Base-by-base conservation (phyloP, 257 asterid genomes). In the Ballota nigra region DNA sequence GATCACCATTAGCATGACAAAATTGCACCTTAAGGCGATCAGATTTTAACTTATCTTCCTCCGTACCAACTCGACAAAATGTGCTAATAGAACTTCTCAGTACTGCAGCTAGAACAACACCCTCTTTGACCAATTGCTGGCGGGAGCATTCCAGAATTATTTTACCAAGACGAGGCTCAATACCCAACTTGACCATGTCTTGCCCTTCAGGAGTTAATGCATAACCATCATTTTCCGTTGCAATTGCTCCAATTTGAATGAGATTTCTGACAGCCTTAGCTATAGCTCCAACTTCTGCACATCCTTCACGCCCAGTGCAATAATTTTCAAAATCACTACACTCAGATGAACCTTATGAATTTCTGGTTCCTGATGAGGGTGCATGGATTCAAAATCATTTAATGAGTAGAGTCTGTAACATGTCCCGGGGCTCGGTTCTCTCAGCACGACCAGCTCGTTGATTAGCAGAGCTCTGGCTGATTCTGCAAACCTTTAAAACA, bases 391-490 rank as follows among this genome's bases (percentile, higher is more conserved):
- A 77, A 84, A 91, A 61, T 94, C 96, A 56, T 55, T 63, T 82
- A 85, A 82, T 6, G 84, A 36, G 84, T 89, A 94, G 45, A 94
- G 89, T 71, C 97, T 81, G 80, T 88, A 94, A 76, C 98, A 94
- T 31, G 65, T 84, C 77, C 99, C 99, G 13, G 97, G n/a, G 88
- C 41, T 88, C 99, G 65, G 99, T 94, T 79, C 98, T 84, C 78
- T 98, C 98, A 68, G 98, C 97, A 72, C 98, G 99, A 10, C 99
- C 99, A 29, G 97, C 90, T 56, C 96, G 87, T 75, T 94, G 99
- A 59, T 89, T 91, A 40, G 99, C 99, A 68, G 99, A 88, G 78
- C 99, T 91, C 90, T 88, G 92, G 81, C 91, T 89, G 75, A 84
- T 82, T 66, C 82, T 64, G 81, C 93, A 84, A 71, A 92, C 92